Percentiles rank a stretch among this genome's conserved stretches.
phyloP scores from a whole-genome alignment of 352 stramenopile species.

The Phytophthora brassicae region DNA sequence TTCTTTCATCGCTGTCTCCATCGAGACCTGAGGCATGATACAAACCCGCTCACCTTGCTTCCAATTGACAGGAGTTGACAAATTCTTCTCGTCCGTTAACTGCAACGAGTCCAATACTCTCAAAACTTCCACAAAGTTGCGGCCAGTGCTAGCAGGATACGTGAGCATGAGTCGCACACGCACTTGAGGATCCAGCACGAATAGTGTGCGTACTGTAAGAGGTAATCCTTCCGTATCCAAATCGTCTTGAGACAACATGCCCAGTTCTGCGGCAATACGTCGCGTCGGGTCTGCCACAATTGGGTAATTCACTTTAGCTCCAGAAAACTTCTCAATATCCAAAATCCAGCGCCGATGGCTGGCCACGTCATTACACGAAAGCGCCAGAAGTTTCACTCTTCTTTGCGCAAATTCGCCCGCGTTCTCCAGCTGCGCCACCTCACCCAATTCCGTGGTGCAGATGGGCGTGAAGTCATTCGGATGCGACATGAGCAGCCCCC shows the following conservation, averaged over 20 bases:
- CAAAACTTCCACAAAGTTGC: slow-evolving; percentile 94
- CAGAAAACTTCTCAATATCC: slow-evolving; percentile 83
- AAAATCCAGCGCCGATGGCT: slow-evolving; percentile 79
- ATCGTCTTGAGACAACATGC: slow-evolving; percentile 88
- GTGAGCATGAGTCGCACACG: slow-evolving; percentile 90
- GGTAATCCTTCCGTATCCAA: slow-evolving; percentile 76
- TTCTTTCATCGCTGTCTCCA: slow-evolving; percentile 58
- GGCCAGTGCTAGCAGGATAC: slow-evolving; percentile 91
- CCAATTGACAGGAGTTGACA: slow-evolving; percentile 79
- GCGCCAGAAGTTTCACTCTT: slow-evolving; percentile 79
- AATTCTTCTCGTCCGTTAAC: slow-evolving; percentile 52
- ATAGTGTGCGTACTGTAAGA: slow-evolving; percentile 90
- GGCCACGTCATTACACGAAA: slow-evolving; percentile 77
- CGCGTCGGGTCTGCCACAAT: slow-evolving; percentile 90
- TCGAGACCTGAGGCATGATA: slow-evolving; percentile 56
- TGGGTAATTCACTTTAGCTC: slow-evolving; percentile 81
- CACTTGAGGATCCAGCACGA: slow-evolving; percentile 90
- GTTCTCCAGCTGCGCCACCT: slow-evolving; percentile 82
- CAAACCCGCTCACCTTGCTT: slow-evolving; percentile 64
- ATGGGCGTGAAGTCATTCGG: slow-evolving; percentile 93
- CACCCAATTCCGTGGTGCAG: slow-evolving; percentile 93
- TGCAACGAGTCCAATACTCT: slow-evolving; percentile 90
- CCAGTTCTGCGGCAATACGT: slow-evolving; percentile 76
- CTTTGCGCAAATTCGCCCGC: slow-evolving; percentile 73
- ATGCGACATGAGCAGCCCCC: slow-evolving; percentile 83